Evolutionary conservation across 2,329 filamentous ascomycete species (phyloP), one percentile per base, ranked within the genome.

Genomic region (Fusarium denticulatum): DNA sequence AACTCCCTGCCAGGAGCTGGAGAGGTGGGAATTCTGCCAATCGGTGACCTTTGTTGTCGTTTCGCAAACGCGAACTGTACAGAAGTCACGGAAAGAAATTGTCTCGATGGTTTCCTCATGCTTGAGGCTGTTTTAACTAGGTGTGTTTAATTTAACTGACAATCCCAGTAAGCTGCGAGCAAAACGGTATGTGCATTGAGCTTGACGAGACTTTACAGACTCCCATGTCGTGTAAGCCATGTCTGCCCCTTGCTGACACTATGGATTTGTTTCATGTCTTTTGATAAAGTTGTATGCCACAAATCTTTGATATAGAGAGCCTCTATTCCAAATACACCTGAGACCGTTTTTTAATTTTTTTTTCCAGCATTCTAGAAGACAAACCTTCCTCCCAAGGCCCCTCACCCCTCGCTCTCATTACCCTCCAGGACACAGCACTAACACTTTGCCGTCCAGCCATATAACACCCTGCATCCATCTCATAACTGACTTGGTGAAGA

Each of bases 291-390:
- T 11, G 0, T 7, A 20, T 14, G 16, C 3, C 24, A 26, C 0
- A 26, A 3, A 0, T 9, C 26, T 45, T 18, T 26, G 7, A 6
- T 20, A 13, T 45, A 14, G 5, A 26, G 42, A 26, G 24, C 7
- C 16, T 20, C 12, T 26, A 14, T 20, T 24, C 7, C 5, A 4
- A 6, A 26, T 16, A 1, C 5, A 26, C 20, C 24, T 1, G 0
- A 9, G 1, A 14, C 14, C 24, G 0, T 14, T 20, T 26, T 20
- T 1, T 5, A 20, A 20, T 2, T 20, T 18, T 28, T 26, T 4
- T 46, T 2, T n/a, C 43, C 1, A 13, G 4, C 18, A 28, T 28
- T 46, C 5, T 22, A 11, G 43, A 26, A 20, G 24, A 20, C 5
- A 14, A 20, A 4, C 5, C 1, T 12, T 18, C 5, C 6, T 9